Evolutionary conservation across 768 basidiomycete genomes (phyloP), one percentile per base, ranked within the genome.

Genomic region (Sistotremastrum niveocremeum): DNA sequence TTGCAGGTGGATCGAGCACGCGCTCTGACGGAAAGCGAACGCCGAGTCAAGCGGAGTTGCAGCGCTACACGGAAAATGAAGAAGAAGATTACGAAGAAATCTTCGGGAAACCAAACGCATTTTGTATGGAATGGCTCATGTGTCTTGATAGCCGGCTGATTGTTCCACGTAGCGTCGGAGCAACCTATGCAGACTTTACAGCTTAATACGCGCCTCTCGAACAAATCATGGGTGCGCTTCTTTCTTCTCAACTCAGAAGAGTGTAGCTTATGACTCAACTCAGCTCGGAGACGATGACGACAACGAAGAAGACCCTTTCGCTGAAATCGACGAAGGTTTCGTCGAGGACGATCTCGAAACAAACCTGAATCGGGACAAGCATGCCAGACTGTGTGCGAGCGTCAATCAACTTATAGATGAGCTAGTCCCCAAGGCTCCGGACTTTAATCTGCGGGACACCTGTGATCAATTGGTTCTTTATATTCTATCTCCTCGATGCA

Each of bases 291-390:
- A 88, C 39, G 86, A 84, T 32, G 76, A 84, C 34, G 77, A 76
- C 2, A 90, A 94, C 47, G 91, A 94, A 44, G 87, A 90, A 45
- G 91, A 99, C 67, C 94, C 95, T 1, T 99, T 99, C 54, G 91
- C 94, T 2, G 88, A 91, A 85, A 93, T 94, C 48, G 90, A 95
- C 55, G 91, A 93, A 67, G 86, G 84, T 5, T 93, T 90, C 53
- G 81, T 78, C 2, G 88, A 93, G 52, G 85, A 89, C 51, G 91
- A 94, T 57, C 69, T 95, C 1, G 91, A 95, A 56, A 76, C 90
- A 1, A 94, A 94, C 54, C 69, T 98, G 12, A 79, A 88, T 50
- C 77, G 95, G 32, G 95, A 99, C 66, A 94, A 95, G 66, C 72
- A 88, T 53, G 93, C 95, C 2, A 74, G 90, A 20, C 66, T 97